A percentile compares a stretch with the other conserved stretches of the same genome.
Conservation (phyloP, 768 basidiomycete species). For the Macrocybe gigantea region DNA sequence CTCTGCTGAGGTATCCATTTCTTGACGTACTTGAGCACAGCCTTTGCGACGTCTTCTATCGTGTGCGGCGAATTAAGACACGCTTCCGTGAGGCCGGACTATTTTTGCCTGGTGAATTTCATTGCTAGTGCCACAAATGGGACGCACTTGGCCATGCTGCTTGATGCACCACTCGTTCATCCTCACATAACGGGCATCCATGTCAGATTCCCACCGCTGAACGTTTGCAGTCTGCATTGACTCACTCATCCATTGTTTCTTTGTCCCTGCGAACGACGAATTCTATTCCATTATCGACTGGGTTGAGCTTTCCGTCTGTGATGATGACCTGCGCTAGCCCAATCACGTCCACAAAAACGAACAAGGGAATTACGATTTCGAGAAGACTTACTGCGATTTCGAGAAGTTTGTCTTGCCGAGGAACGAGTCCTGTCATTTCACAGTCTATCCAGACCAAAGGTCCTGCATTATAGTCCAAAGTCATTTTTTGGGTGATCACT, state of each 20-base stretch:
- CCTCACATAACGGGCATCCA: constrained; percentile 14
- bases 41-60: constrained; percentile 49
- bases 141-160: constrained; percentile 68
- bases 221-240: neutral
- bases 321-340: constrained; percentile 60
- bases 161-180: constrained; percentile 88
- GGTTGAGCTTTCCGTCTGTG: constrained; percentile 76
- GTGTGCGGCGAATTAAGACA: constrained; percentile 70
- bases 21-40: constrained; percentile 74
- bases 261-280: constrained; percentile 75
- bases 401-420: constrained; percentile 60
- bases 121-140: neutral
- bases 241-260: constrained; percentile 60
- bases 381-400: constrained; percentile 64
- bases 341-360: neutral
- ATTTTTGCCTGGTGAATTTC: neutral
- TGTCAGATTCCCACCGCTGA: constrained; percentile 19
- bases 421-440: constrained; percentile 80
- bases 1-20: constrained; percentile 71
- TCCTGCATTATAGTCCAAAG: constrained; percentile 44
- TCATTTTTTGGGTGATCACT: neutral
- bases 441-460: constrained; percentile 84
- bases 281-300: constrained; percentile 76
- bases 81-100: constrained; percentile 81
- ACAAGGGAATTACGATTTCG: neutral